These are phyloP conservation scores for Penicillium goetzii DNA, from an alignment of 495 filamentous ascomycete genomes.

Conservation along the genomic window DNA sequence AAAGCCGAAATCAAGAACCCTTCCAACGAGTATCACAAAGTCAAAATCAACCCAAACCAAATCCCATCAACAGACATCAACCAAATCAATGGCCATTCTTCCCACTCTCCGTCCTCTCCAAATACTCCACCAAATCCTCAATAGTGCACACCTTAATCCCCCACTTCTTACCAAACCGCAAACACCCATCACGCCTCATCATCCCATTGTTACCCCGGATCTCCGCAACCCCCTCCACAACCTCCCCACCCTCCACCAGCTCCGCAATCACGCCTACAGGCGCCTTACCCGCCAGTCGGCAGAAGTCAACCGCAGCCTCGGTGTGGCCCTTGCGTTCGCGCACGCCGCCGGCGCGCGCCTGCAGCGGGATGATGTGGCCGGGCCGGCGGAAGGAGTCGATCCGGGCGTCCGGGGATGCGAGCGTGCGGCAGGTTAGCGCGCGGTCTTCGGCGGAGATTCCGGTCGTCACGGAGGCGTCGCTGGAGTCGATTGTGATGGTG, in stretches of 20 bases:
- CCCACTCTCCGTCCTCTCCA: conserved; percentile 60
- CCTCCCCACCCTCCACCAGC: conserved; percentile 77
- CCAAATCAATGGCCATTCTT: conserved; percentile 46
- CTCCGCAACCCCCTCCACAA: conserved; percentile 62
- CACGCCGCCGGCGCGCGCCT: conserved; percentile 80
- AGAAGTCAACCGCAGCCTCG: conserved; percentile 89
- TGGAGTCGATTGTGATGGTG: conserved; percentile 81
- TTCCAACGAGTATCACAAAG: not conserved
- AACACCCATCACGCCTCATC: conserved; percentile 90
- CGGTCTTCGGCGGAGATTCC: conserved; percentile 91
- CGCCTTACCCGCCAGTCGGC: conserved; percentile 73
- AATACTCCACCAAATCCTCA: conserved; percentile 79
- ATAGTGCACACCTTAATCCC: conserved; percentile 94
- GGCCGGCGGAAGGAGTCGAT: conserved; percentile 73
- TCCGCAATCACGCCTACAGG: conserved; percentile 84
- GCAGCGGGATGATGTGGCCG: conserved; percentile 88
- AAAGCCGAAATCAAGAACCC: not conserved
- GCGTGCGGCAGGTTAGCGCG: conserved; percentile 75
- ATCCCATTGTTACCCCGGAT: conserved; percentile 69
- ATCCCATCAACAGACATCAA: not conserved
- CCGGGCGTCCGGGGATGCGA: conserved; percentile 67
- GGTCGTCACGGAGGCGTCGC: conserved; percentile 72
- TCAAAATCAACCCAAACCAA: not conserved
- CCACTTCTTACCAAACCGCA: conserved; percentile 86
- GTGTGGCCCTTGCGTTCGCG: conserved; percentile 81